Conservation (phyloP, 257 asterid species). For the Solanum arcanum region DNA sequence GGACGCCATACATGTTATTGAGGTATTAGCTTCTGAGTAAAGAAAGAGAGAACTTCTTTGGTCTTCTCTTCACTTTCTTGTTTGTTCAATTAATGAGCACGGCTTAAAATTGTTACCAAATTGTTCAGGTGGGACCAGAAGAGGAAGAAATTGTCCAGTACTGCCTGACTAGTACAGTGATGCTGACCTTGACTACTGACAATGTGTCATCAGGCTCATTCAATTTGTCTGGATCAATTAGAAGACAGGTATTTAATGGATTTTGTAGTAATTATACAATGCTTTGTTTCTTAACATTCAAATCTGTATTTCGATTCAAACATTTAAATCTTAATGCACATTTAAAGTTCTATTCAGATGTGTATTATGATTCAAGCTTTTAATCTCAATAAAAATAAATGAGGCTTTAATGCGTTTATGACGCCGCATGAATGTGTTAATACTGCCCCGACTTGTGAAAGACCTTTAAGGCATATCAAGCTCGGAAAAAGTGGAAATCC, state of each 20-base stretch:
- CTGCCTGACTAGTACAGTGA: constrained; percentile 87
- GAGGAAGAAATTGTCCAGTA: constrained; percentile 76
- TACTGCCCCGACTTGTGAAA: neutral
- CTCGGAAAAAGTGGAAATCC: neutral
- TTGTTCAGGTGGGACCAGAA: constrained; percentile 58
- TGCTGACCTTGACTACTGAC: constrained; percentile 88
- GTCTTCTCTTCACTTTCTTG: neutral
- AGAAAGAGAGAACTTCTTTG: neutral
- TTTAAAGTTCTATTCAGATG: neutral
- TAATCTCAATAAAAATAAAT: neutral
- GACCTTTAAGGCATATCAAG: neutral
- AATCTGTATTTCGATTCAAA: neutral
- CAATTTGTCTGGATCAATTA: constrained; percentile 90
- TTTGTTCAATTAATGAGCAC: neutral
- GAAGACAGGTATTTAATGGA: constrained; percentile 71
- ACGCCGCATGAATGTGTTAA: neutral
- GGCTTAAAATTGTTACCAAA: neutral
- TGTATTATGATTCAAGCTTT: neutral
- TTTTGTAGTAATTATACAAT: neutral
- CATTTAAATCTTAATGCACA: neutral
- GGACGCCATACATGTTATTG: constrained; percentile 98
- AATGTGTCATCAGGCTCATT: constrained; percentile 79
- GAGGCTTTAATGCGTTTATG: neutral
- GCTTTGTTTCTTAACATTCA: neutral
- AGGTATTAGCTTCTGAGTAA: constrained; percentile 36